A percentile compares a stretch with the other conserved stretches of the same genome.
phyloP scores from a whole-genome alignment of 1,139 yeast species.

The Pneumocystis murina region DNA sequence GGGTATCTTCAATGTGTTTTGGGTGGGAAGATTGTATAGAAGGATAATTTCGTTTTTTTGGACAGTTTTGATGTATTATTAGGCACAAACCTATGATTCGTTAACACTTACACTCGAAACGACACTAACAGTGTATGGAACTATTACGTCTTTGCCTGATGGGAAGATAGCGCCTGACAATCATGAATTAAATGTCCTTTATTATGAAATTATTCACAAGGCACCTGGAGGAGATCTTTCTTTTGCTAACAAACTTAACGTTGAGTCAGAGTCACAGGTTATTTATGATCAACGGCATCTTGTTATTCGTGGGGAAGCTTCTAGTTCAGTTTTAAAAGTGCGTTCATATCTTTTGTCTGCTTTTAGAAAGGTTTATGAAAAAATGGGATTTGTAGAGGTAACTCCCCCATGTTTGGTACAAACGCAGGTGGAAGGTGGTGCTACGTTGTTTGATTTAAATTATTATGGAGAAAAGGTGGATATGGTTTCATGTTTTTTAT shows the following conservation, averaged over 20 bases:
- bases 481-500: neutral
- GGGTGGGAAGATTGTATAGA: slow-evolving; percentile 50
- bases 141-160: slow-evolving; percentile 69
- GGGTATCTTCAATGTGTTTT: slow-evolving; percentile 82
- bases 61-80: neutral
- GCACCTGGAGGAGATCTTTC: slow-evolving; percentile 97
- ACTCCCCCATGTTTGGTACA: slow-evolving; percentile 99
- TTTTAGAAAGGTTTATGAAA: slow-evolving; percentile 60
- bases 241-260: slow-evolving; percentile 85
- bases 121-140: slow-evolving; percentile 66
- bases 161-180: slow-evolving; percentile 98
- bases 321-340: slow-evolving; percentile 89
- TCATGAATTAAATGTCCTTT: slow-evolving; percentile 83
- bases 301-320: slow-evolving; percentile 85
- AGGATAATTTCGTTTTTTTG: neutral
- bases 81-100: slow-evolving; percentile 75
- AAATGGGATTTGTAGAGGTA: slow-evolving; percentile 71
- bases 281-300: slow-evolving; percentile 91
- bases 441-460: slow-evolving; percentile 81
- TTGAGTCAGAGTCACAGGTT: slow-evolving; percentile 67
- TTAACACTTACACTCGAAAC: slow-evolving; percentile 77
- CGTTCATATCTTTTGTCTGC: slow-evolving; percentile 65
- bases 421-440: slow-evolving; percentile 98
- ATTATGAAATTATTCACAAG: slow-evolving; percentile 70
- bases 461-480: slow-evolving; percentile 63